Conservation (phyloP, 106 monocot species). For the Alisma plantagoaquatica region DNA sequence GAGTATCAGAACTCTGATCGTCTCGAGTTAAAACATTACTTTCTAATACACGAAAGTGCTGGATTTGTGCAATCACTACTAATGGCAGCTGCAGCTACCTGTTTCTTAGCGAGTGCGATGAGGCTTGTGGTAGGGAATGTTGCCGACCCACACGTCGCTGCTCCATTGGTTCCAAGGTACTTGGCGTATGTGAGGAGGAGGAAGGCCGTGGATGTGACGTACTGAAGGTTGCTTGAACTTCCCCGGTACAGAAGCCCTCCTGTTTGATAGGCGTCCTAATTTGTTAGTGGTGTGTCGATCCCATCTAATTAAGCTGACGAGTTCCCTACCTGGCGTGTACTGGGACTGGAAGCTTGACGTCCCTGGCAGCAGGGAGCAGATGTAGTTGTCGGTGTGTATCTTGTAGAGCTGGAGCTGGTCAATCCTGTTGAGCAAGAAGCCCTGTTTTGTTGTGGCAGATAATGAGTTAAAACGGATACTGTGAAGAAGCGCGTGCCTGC, state of each 20-base stretch:
- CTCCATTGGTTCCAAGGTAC: constrained; percentile 35
- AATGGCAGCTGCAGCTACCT: constrained; percentile 20
- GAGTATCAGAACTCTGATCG: neutral
- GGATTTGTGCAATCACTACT: neutral
- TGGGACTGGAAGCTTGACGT: constrained; percentile 50
- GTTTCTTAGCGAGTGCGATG: constrained; percentile 56
- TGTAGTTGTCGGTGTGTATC: constrained; percentile 51
- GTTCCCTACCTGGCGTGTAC: constrained; percentile 44
- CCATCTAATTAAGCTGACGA: neutral
- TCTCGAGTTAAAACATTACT: neutral
- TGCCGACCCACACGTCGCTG: constrained; percentile 27
- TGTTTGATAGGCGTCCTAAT: constrained; percentile 1
- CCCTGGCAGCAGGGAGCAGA: constrained; percentile 65
- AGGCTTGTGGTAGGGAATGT: constrained; percentile 29
- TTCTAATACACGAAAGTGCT: neutral
- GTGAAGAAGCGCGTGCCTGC: neutral
- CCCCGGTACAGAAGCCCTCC: constrained; percentile 65
- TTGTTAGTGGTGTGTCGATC: neutral
- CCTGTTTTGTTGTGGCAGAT: constrained; percentile 26
- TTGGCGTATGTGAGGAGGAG: constrained; percentile 86
- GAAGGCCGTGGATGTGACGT: constrained; percentile 73
- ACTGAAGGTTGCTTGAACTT: constrained; percentile 71
- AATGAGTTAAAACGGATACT: no score
- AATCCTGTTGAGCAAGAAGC: constrained; percentile 40
- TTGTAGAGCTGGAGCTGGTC: constrained; percentile 44